Base-by-base conservation (phyloP, 768 basidiomycete species). In the Leucocoprinus leucothites region DNA sequence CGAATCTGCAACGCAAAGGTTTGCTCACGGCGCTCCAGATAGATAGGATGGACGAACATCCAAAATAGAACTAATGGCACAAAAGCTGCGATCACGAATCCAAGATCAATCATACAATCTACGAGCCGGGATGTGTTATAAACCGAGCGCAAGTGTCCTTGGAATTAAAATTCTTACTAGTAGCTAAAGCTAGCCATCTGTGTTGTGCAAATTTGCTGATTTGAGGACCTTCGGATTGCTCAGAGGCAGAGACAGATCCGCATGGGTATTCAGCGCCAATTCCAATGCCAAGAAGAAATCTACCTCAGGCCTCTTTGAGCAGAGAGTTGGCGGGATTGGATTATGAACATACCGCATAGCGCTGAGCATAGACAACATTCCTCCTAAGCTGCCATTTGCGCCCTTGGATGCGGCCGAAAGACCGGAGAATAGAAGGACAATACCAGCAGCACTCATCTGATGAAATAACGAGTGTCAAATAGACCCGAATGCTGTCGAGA, bases 181-280 rank as follows among this genome's bases (percentile, higher is more conserved):
- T 96, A 13, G 94, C 91, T 22, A 92, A 78, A 6, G 87, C 85
- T 64, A 96, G 87, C 83, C 93, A 91, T 50, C 86, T 73, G 67
- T 95, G 88, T 64, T 93, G 94, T 3, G 88, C 80, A 48, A 84
- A 84, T 70, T 90, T 92, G 60, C 69, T 76, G 62, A 96, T 87
- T 8, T 81, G 82, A 7, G 82, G 76, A 67, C 90, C 89, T 67
- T 97, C 95, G 2, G 92, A 89, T 64, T 93, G 90, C 64, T 97
- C 95, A 1, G 91, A 88, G 6, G 87, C 88, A 3, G 92, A 89
- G 14, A 94, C 91, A 0, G 87, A 88, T 26, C 94, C 94, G 59
- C 91, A 91, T 7, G 94, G 94, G 60, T 95, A 95, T 67, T 91
- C 90, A 4, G 89, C 90, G 5, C 92, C 91, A 0, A 94, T 79